Evolutionary conservation across 108 stramenopile genomes (phyloP).

Genomic region (Cyclotella baltica): DNA sequence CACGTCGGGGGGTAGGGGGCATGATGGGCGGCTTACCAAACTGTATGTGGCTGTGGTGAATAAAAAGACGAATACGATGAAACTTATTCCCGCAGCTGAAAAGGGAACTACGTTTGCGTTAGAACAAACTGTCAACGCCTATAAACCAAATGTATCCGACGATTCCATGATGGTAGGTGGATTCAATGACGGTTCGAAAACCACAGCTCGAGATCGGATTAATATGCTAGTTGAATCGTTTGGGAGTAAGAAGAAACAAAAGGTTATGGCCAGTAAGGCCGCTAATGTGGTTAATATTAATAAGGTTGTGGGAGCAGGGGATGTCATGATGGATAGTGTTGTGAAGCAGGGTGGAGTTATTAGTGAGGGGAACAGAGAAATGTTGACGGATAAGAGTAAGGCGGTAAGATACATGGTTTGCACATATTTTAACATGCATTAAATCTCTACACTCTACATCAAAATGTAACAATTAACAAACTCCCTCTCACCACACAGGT

Average conservation of each 20-base stretch:
- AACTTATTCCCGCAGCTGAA: constrained; percentile 61
- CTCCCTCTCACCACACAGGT: constrained; percentile 14
- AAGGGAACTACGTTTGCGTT: constrained; percentile 76
- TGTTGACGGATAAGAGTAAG: constrained; percentile 37
- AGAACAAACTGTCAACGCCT: constrained; percentile 68
- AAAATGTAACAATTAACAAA: neutral
- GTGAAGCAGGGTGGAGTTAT: constrained; percentile 61
- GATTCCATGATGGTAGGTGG: constrained; percentile 21
- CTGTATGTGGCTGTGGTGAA: constrained; percentile 74
- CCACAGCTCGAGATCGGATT: constrained; percentile 34
- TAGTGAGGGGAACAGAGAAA: constrained; percentile 68
- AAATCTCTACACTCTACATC: neutral
- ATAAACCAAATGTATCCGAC: constrained; percentile 33
- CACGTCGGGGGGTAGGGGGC: constrained; percentile 49
- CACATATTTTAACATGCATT: constrained; percentile 3
- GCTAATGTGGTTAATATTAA: constrained; percentile 86
- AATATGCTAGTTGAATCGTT: constrained; percentile 80
- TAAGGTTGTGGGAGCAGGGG: constrained; percentile 78
- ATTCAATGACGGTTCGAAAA: neutral
- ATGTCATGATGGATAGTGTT: constrained; percentile 58
- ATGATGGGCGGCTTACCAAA: constrained; percentile 76
- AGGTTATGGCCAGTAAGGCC: constrained; percentile 72
- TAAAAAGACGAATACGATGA: constrained; percentile 57
- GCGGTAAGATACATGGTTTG: constrained; percentile 25
- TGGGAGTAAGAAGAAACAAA: constrained; percentile 83